Conservation (phyloP, 345 rosid genomes). For the Gossypioides kirkii region DNA sequence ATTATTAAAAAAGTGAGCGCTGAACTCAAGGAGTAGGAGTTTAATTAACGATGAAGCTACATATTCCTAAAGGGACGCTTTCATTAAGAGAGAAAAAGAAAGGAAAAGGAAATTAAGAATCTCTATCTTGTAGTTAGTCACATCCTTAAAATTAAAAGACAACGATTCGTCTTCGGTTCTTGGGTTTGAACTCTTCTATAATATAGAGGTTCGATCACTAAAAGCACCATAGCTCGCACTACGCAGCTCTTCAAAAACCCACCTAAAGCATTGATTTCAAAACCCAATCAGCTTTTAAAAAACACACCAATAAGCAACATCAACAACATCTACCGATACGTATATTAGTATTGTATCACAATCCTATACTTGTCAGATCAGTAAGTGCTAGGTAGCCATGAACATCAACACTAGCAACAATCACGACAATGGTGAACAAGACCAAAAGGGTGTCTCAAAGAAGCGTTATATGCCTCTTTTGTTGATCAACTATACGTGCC, state of each 20-base stretch:
- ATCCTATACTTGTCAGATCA: not conserved
- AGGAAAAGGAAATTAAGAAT: too few species aligned
- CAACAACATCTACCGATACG: not conserved
- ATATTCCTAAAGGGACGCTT: too few species aligned
- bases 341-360: not conserved
- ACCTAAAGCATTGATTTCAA: not conserved
- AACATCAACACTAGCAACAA: too few species aligned
- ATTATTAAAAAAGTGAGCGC: not conserved
- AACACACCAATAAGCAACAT: not conserved
- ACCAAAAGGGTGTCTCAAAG: not conserved
- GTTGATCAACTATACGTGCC: conserved; percentile 36
- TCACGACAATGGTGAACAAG: not conserved
- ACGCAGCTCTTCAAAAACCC: not conserved
- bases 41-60: too few species aligned
- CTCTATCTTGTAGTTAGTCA: not conserved
- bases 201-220: not conserved
- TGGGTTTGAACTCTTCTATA: not conserved
- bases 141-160: not conserved
- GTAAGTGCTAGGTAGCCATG: not conserved
- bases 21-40: too few species aligned
- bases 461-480: conserved; percentile 42
- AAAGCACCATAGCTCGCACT: too few species aligned
- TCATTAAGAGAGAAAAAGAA: too few species aligned
- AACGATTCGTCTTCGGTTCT: not conserved
- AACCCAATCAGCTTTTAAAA: not conserved